Evolutionary conservation across 2,329 filamentous ascomycete genomes (phyloP).

Genomic region (Didymella lethalis): DNA sequence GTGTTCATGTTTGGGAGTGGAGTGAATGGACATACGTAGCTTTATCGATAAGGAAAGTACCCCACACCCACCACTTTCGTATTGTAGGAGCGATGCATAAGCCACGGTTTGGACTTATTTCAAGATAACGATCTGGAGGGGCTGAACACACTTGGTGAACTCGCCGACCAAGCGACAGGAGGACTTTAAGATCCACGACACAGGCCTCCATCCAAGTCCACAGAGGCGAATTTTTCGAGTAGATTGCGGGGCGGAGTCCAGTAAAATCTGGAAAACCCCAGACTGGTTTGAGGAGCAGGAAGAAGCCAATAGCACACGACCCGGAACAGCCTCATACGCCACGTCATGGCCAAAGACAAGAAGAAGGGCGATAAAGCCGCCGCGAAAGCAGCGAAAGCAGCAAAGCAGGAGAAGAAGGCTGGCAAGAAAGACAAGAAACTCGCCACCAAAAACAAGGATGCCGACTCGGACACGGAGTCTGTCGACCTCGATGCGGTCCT

Average conservation of each 20-base stretch:
- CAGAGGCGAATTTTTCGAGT: slow-evolving; percentile 28
- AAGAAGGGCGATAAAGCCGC: slow-evolving; percentile 59
- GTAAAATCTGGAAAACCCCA: neutral
- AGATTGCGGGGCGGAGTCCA: slow-evolving; percentile 21
- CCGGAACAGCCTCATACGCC: neutral
- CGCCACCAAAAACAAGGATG: slow-evolving; percentile 73
- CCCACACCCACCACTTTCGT: slow-evolving; percentile 7
- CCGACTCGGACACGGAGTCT: slow-evolving; percentile 89
- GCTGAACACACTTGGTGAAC: neutral
- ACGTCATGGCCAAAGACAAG: slow-evolving; percentile 61
- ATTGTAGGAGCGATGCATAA: slow-evolving; percentile 5
- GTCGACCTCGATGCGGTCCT: slow-evolving; percentile 92
- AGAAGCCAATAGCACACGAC: neutral
- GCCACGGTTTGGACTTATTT: neutral
- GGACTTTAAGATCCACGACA: no score
- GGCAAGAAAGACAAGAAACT: slow-evolving; percentile 78
- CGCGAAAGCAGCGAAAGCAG: slow-evolving; percentile 62
- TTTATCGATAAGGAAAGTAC: slow-evolving; percentile 33
- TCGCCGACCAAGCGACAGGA: neutral
- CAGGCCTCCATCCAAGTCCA: neutral
- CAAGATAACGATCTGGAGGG: neutral
- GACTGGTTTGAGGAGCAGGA: neutral
- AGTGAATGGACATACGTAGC: slow-evolving; percentile 21
- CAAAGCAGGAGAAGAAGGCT: slow-evolving; percentile 88
- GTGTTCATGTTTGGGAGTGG: slow-evolving; percentile 11